Evolutionary conservation across 2,329 filamentous ascomycete genomes (phyloP).

Genomic region (Macroventuria anomochaeta): DNA sequence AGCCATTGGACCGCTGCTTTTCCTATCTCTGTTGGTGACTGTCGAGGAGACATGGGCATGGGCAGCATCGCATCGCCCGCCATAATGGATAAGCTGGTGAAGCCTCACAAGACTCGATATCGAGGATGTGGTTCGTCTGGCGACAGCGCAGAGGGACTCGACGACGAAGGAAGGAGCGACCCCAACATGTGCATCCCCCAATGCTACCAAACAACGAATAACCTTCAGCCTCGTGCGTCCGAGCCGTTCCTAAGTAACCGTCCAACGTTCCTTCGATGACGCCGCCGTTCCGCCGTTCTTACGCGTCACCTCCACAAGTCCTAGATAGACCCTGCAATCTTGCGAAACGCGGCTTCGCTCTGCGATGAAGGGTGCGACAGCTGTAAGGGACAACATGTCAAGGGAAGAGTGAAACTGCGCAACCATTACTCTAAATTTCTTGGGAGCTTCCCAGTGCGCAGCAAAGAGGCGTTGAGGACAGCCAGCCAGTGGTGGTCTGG

Average conservation of each 20-base stretch:
- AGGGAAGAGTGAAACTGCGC: not conserved
- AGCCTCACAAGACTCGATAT: not conserved
- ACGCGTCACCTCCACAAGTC: conserved; percentile 15
- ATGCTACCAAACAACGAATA: not conserved
- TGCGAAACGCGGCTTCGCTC: not conserved
- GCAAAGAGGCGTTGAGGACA: conserved; percentile 7
- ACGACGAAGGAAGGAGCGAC: not conserved
- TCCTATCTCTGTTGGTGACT: conserved; percentile 30
- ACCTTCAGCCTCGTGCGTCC: conserved; percentile 1
- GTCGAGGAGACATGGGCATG: conserved; percentile 36
- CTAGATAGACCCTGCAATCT: conserved; percentile 8
- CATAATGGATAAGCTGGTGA: conserved; percentile 19
- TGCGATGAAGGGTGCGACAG: conserved; percentile 1
- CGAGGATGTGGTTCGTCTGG: not conserved
- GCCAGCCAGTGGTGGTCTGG: conserved; percentile 9
- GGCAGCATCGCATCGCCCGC: conserved; percentile 32
- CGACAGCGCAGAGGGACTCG: not conserved
- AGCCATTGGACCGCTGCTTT: conserved; percentile 41
- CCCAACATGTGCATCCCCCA: not conserved
- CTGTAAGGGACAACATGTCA: conserved; percentile 2
- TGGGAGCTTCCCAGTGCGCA: conserved; percentile 1
- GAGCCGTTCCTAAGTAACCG: not conserved
- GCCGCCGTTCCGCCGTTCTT: conserved; percentile 12
- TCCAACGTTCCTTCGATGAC: conserved; percentile 1
- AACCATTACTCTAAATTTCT: not conserved